These are phyloP conservation scores for Candida sanyaensis DNA, from an alignment of 1,139 yeast genomes.

Conservation along the genomic window DNA sequence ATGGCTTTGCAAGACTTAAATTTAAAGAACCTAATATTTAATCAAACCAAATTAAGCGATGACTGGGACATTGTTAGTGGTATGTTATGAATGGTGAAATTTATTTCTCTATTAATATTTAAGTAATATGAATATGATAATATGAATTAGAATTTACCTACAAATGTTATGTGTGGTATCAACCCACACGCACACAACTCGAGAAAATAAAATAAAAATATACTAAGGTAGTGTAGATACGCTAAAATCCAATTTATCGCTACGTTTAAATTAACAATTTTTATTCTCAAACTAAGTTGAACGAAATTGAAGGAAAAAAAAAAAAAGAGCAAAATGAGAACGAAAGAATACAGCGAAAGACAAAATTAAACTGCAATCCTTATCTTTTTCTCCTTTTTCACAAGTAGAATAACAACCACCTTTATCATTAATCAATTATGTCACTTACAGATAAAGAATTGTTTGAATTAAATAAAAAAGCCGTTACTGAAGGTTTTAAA, in stretches of 20 bases:
- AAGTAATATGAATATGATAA: no score
- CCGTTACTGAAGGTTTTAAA: constrained; percentile 88
- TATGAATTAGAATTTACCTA: no score
- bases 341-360: not conserved
- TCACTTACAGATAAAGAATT: constrained; percentile 55
- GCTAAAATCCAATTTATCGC: not conserved
- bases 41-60: constrained; percentile 28
- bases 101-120: no score
- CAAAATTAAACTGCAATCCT: not conserved
- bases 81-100: constrained; percentile 14
- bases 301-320: not conserved
- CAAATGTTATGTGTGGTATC: not conserved
- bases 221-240: not conserved
- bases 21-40: constrained; percentile 23
- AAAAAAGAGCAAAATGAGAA: not conserved
- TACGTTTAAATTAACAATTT: constrained; percentile 5
- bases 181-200: not conserved
- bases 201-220: no score
- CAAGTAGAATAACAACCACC: not conserved
- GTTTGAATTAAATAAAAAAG: constrained; percentile 83
- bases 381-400: not conserved
- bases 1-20: constrained; percentile 23
- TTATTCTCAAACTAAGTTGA: not conserved
- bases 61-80: constrained; percentile 49
- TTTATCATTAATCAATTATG: constrained; percentile 18